Evolutionary conservation across 441 rosid species (phyloP).

Genomic region (Pelargonium cotyledonis): DNA sequence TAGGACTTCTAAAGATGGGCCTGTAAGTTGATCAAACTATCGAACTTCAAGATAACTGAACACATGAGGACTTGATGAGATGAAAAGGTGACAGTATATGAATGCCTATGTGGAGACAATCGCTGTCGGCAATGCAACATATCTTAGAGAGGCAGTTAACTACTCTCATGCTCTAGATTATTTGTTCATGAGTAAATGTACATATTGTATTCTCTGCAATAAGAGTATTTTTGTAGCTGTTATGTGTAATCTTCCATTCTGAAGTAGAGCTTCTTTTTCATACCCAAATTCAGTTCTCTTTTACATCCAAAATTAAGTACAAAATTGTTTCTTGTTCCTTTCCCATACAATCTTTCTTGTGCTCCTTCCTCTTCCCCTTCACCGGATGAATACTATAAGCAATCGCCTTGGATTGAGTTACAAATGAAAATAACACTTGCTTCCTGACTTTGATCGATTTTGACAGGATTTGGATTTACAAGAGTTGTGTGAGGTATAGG

Average conservation of each 20-base stretch:
- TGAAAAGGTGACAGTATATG: not conserved
- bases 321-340: no score
- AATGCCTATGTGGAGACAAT: not conserved
- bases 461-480: not conserved
- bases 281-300: not conserved
- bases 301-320: not conserved
- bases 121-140: not conserved
- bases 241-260: not conserved
- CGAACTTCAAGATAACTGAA: slow-evolving; percentile 4
- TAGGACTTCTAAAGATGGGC: slow-evolving; percentile 16
- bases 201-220: not conserved
- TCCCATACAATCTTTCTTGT: no score
- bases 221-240: slow-evolving; percentile 4
- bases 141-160: not conserved
- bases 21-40: slow-evolving; percentile 17
- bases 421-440: not conserved
- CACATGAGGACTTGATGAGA: not conserved
- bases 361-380: not conserved
- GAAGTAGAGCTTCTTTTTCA: not conserved
- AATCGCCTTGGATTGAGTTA: not conserved
- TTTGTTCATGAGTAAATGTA: not conserved
- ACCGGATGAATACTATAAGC: not conserved
- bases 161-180: not conserved
- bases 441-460: not conserved
- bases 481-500: not conserved